Evolutionary conservation across 257 asterid genomes (phyloP).

Genomic region (Solanum bulbocastanum): DNA sequence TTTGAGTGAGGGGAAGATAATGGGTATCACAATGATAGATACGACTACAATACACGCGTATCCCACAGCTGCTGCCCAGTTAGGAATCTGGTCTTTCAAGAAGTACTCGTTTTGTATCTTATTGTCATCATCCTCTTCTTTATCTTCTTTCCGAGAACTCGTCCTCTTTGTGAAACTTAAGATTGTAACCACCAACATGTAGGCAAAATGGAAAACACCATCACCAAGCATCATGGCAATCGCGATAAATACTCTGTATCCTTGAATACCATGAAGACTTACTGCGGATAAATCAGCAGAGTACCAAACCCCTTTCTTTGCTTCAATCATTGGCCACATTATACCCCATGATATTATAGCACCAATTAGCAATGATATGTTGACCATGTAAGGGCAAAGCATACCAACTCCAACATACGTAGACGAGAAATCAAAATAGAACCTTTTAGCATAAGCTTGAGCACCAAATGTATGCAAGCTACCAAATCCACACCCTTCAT

Average conservation of each 20-base stretch:
- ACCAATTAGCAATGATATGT: constrained; percentile 11
- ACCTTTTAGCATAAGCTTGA: constrained; percentile 30
- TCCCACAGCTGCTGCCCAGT: constrained; percentile 17
- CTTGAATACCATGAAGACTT: constrained; percentile 7
- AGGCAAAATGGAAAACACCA: constrained; percentile 53
- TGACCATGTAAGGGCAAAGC: constrained; percentile 18
- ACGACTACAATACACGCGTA: constrained; percentile 10
- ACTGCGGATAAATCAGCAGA: not conserved
- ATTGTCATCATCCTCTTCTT: constrained; percentile 14
- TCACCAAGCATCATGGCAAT: constrained; percentile 75
- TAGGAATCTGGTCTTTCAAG: constrained; percentile 27
- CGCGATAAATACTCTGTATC: constrained; percentile 41
- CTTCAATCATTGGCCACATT: constrained; percentile 8
- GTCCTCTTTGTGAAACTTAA: constrained; percentile 3
- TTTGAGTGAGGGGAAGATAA: constrained; percentile 25
- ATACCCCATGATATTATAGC: constrained; percentile 15
- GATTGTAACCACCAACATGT: constrained; percentile 26
- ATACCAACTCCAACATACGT: constrained; percentile 22
- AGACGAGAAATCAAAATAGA: constrained; percentile 16
- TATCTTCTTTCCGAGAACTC: not conserved
- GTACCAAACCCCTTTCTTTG: constrained; percentile 12
- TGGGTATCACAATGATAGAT: constrained; percentile 22
- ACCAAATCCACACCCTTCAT: constrained; percentile 61
- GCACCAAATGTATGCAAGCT: constrained; percentile 78
- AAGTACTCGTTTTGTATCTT: constrained; percentile 11